A percentile compares a stretch with the other conserved stretches of the same genome.
Evolutionary conservation across 1,284 basidiomycete species (phyloP).

Genomic region (Ceratobasidium sp.): DNA sequence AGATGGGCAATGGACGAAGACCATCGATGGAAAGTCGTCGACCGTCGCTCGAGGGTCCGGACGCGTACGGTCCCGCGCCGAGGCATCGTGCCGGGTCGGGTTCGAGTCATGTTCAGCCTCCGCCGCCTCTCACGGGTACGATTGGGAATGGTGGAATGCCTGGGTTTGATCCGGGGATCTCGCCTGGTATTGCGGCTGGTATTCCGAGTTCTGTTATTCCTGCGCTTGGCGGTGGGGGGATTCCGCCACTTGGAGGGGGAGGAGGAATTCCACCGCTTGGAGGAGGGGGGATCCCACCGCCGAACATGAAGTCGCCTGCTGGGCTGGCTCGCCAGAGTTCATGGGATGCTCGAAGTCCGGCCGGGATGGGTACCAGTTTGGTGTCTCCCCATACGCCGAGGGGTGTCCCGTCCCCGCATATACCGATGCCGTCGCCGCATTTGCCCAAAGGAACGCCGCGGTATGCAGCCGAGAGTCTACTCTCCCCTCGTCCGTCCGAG

Average conservation of each 20-base stretch:
- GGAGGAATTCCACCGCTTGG: neutral
- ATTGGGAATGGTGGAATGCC: slow-evolving; percentile 5
- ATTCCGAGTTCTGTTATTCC: slow-evolving; percentile 1
- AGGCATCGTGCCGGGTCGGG: slow-evolving; percentile 7
- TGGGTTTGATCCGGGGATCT: neutral
- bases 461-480: slow-evolving; percentile 7
- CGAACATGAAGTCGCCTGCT: slow-evolving; percentile 22
- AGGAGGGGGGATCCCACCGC: slow-evolving; percentile 2
- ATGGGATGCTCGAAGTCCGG: slow-evolving; percentile 6
- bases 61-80: slow-evolving; percentile 35
- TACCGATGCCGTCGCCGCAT: slow-evolving; percentile 15
- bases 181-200: neutral
- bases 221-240: neutral
- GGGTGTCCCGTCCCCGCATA: slow-evolving; percentile 13
- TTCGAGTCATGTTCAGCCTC: neutral
- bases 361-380: slow-evolving; percentile 3
- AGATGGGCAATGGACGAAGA: slow-evolving; percentile 13
- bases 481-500: slow-evolving; percentile 1
- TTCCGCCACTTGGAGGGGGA: neutral
- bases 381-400: slow-evolving; percentile 32
- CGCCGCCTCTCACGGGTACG: slow-evolving; percentile 23
- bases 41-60: slow-evolving; percentile 25
- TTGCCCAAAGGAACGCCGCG: slow-evolving; percentile 18
- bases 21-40: slow-evolving; percentile 1
- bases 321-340: slow-evolving; percentile 18